Base-by-base conservation (phyloP, 164 flowering plant genomes). In the Litsea cubeba region DNA sequence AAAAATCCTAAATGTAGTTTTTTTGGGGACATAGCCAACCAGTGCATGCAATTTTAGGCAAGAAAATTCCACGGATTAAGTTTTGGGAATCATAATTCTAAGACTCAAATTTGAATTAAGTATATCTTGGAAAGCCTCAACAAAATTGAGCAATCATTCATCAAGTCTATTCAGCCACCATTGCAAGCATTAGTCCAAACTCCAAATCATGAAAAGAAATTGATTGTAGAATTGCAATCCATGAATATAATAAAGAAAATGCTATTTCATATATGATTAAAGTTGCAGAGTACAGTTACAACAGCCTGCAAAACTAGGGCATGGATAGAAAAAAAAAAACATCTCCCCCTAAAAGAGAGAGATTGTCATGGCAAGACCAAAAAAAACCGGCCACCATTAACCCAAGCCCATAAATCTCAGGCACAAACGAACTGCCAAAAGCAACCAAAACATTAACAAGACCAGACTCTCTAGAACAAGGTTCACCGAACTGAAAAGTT, bases 241-340 rank as follows among this genome's bases (percentile, higher is more conserved):
- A 35, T 35, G 46, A 7, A 35, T 35, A 35, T 6, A 35, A 35
- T 35, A 35, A 35, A 35, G 26, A 63, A 25, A n/a, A 60, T 63
- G 66, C 32, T 35, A 6, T 35, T 35, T 35, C 10, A 54, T 14
- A 54, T 54, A 30, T 17, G 69, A 65, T 30, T 50, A 35, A 32
- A 71, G 74, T 76, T 71, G 70, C 74, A 54, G 49, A 15, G 78
- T 65, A 71, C 74, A 71, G 64, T 63, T 70, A 49, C 26, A 49
- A 20, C 30, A 75, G 54, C 79, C 69, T 68, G 72, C 23, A 77
- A 77, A 77, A 68, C 75, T 62, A 77, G 75, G 69, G 50, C 75
- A 66, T 72, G 46, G 69, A 67, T 40, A 11, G 15, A 3, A 30
- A 30, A 3, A 4, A 51, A 71, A 76, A 76, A 71, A 76, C 69